Percentiles rank a stretch among this genome's conserved stretches.
Evolutionary conservation across 106 monocot species (phyloP).

Genomic region (Allium cepa): DNA sequence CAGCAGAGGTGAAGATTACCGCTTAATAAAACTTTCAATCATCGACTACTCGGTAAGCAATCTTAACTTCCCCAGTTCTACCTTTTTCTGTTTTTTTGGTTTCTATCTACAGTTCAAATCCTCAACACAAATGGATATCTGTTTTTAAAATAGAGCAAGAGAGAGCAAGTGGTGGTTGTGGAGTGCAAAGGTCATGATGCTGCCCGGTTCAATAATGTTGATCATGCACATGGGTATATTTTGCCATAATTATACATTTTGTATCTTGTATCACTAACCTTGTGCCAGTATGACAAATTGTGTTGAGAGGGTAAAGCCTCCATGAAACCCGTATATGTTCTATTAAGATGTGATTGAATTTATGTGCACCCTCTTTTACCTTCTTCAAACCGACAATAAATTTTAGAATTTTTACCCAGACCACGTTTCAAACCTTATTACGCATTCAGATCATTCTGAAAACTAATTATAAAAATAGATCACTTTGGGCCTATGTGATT

Average conservation of each 20-base stretch:
- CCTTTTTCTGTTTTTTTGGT: not conserved
- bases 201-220: slow-evolving; percentile 66
- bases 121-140: not conserved
- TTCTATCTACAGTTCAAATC: not conserved
- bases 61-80: not conserved
- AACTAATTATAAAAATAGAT: too few species aligned
- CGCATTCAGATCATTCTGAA: too few species aligned
- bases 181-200: slow-evolving; percentile 97
- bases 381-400: too few species aligned
- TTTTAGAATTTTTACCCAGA: too few species aligned
- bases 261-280: not conserved
- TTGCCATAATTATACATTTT: not conserved
- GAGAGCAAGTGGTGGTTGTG: slow-evolving; percentile 59
- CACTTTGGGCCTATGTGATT: too few species aligned
- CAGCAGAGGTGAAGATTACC: slow-evolving; percentile 94
- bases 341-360: too few species aligned
- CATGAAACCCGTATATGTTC: too few species aligned
- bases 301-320: too few species aligned
- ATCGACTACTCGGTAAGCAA: slow-evolving; percentile 73
- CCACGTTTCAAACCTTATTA: too few species aligned
- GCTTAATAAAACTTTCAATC: slow-evolving; percentile 87
- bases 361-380: too few species aligned
- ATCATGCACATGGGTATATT: slow-evolving; percentile 78
- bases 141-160: slow-evolving; percentile 47
- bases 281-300: too few species aligned